Percentiles rank a stretch among this genome's conserved stretches.
These are phyloP conservation scores for Coemansia sp. DNA, from an alignment of 192 early-diverging fungal species.

Conservation along the genomic window DNA sequence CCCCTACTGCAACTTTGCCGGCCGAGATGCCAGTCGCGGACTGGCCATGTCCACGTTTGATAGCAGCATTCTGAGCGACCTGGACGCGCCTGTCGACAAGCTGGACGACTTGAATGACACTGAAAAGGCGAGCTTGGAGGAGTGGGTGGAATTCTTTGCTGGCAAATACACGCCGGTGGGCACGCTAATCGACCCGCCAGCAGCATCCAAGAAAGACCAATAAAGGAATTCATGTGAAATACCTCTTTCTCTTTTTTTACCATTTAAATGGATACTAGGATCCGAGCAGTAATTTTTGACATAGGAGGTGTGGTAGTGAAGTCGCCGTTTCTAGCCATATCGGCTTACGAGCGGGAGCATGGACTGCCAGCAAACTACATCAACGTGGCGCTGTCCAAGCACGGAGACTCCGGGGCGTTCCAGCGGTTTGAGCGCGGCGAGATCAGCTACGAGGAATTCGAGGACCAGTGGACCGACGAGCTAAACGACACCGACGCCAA, in stretches of 20 bases:
- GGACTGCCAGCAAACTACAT: constrained; percentile 77
- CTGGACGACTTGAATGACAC: constrained; percentile 73
- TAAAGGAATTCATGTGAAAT: background rate
- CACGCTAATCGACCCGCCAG: constrained; percentile 55
- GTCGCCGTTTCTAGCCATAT: constrained; percentile 76
- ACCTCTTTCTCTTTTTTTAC: background rate
- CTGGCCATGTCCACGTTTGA: constrained; percentile 88
- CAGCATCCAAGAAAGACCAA: constrained; percentile 6
- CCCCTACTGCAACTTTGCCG: constrained; percentile 95
- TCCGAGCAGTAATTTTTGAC: constrained; percentile 81
- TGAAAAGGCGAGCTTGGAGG: constrained; percentile 70
- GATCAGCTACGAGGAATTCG: constrained; percentile 24
- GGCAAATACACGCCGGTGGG: constrained; percentile 77
- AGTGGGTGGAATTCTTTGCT: constrained; percentile 80
- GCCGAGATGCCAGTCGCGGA: constrained; percentile 93
- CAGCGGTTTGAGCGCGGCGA: constrained; percentile 57
- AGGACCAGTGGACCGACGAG: constrained; percentile 32
- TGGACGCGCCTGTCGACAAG: constrained; percentile 73
- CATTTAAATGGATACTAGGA: background rate
- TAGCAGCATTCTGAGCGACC: constrained; percentile 62
- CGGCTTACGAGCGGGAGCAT: constrained; percentile 61
- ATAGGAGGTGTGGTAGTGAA: constrained; percentile 81
- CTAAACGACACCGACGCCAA: constrained; percentile 43
- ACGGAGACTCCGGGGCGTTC: constrained; percentile 55
- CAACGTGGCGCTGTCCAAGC: constrained; percentile 69